Percentiles rank a stretch among this genome's conserved stretches.
Conservation (phyloP, 148 eudicot genomes). For the Diospyros lotus region DNA sequence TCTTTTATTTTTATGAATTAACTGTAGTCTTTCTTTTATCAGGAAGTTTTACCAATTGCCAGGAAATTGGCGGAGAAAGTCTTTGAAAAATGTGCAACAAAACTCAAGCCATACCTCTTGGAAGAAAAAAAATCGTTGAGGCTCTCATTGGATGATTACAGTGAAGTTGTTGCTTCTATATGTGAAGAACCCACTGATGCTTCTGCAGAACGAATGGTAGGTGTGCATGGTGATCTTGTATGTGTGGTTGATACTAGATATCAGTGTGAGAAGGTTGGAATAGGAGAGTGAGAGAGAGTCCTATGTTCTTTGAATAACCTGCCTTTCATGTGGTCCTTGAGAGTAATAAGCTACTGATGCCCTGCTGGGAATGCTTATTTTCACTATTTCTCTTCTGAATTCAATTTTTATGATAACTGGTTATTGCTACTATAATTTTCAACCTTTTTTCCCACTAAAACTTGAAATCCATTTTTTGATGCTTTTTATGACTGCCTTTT, state of each 20-base stretch:
- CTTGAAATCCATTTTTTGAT: no score
- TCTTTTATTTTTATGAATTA: neutral
- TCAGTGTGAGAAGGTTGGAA: neutral
- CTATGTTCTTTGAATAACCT: neutral
- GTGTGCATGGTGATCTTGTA: neutral
- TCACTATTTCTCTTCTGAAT: neutral
- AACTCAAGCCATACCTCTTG: constrained; percentile 59
- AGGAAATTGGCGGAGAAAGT: constrained; percentile 65
- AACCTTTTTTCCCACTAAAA: no score
- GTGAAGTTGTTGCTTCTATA: constrained; percentile 45
- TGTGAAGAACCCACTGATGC: constrained; percentile 27
- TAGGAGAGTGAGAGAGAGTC: neutral
- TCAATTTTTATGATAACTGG: no score
- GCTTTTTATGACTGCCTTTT: no score
- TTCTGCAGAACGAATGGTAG: constrained; percentile 46
- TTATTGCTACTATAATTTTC: no score
- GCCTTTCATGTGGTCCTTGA: no score
- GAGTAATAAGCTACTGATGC: no score
- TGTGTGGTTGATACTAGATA: neutral
- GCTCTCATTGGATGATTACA: constrained; percentile 47
- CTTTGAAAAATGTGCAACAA: constrained; percentile 42
- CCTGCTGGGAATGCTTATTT: neutral
- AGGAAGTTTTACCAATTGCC: constrained; percentile 60
- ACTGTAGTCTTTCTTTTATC: constrained; percentile 3
- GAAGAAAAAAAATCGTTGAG: constrained; percentile 42